Base-by-base conservation (phyloP, 2,329 filamentous ascomycete species). In the Alternaria gansuensis region DNA sequence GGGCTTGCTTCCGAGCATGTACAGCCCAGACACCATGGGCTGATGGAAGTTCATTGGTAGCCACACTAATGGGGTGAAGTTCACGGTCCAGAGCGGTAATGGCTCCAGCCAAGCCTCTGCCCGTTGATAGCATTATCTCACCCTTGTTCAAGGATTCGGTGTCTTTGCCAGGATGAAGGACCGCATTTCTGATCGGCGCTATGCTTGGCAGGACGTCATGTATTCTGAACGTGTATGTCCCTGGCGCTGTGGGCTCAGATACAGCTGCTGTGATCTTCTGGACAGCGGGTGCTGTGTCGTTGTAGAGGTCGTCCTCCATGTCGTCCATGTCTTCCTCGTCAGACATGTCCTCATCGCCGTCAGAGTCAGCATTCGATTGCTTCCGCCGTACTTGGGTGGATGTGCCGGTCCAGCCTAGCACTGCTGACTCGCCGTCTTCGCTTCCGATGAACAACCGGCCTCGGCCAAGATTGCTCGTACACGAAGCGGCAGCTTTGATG, bases 11-110 rank as follows among this genome's bases (percentile, higher is more conserved):
- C 63, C 87, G 88, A 9, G 87, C 88, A 63, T 83, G 85, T 71
- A 96, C 85, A 43, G 92, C 90, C 94, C 94, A 98, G 59, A 96
- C 84, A 1, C 88, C 88, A 57, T 88, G 84, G 1, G 90, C 90
- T 66, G 90, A 87, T 2, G 90, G 86, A 48, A 95, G 88, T 48
- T 89, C 86, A 66, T 91, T 88, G 23, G 87, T 85, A 2, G 88
- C 88, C 17, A 90, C 84, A 24, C 90, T 84, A 54, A 85, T 85
- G 2, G 93, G 91, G 54, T 91, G 88, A 52, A 98, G 87, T 60
- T 91, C 87, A 62, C 89, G 86, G 71, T 91, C 93, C 56, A 98
- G 80, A 41, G 95, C 83, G 5, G 91, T 89, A 36, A 99, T 79
- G 2, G 89, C 86, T 4, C 90, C 88, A 14, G 87, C 85, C 26